Conservation (phyloP, 805 yeast genomes). For the Spathaspora passalidarum region DNA sequence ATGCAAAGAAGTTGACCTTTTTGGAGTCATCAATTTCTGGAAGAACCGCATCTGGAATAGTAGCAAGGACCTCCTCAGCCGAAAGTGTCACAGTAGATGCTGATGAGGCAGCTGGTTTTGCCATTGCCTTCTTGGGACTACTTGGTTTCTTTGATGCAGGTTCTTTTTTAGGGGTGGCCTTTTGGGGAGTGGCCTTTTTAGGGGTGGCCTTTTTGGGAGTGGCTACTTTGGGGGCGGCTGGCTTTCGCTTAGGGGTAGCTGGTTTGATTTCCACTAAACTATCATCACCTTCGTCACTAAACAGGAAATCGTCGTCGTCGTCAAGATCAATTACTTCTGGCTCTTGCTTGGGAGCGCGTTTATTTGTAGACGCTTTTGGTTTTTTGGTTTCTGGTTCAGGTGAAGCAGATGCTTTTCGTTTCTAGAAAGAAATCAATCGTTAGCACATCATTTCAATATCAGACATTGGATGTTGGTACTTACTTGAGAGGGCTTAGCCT, state of each 20-base stretch:
- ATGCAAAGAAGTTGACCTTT: slow-evolving; percentile 56
- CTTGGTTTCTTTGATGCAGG: slow-evolving; percentile 6
- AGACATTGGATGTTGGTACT: not conserved
- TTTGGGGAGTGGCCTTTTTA: slow-evolving; percentile 5
- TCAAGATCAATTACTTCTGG: slow-evolving; percentile 17
- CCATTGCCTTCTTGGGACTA: slow-evolving; percentile 8
- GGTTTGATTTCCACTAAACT: slow-evolving; percentile 16
- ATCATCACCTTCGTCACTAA: slow-evolving; percentile 25
- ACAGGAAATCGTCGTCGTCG: slow-evolving; percentile 23
- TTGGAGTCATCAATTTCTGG: slow-evolving; percentile 51
- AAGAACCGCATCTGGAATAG: slow-evolving; percentile 73
- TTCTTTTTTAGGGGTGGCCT: slow-evolving; percentile 4
- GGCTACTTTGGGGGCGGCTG: slow-evolving; percentile 5
- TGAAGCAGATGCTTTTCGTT: slow-evolving; percentile 9
- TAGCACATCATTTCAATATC: not conserved
- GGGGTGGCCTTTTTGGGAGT: slow-evolving; percentile 4
- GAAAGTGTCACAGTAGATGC: slow-evolving; percentile 22
- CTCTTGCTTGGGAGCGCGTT: slow-evolving; percentile 4
- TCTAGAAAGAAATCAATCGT: slow-evolving; percentile 6
- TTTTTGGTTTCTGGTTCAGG: slow-evolving; percentile 5
- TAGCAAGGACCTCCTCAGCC: slow-evolving; percentile 56
- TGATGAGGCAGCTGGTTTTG: slow-evolving; percentile 4
- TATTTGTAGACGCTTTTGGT: slow-evolving; percentile 7
- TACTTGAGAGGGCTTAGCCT: not conserved
- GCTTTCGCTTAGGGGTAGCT: slow-evolving; percentile 6